phyloP scores from a whole-genome alignment of 2,329 filamentous ascomycete species.

The Fonsecaea monophora region DNA sequence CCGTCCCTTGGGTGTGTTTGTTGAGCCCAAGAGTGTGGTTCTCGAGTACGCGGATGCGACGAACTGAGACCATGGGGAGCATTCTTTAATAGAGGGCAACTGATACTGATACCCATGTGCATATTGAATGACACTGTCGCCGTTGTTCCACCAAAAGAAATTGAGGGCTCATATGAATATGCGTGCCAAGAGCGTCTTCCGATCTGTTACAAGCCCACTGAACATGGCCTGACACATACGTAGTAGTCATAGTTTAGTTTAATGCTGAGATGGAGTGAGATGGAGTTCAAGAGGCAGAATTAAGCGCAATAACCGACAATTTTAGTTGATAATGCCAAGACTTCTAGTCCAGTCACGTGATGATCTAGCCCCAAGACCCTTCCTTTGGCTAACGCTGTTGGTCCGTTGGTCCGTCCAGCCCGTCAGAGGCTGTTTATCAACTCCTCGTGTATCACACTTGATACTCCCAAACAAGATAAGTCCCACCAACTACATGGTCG shows the following conservation, averaged over 20 bases:
- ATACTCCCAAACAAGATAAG: not conserved
- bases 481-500: not conserved
- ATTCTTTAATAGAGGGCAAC: not conserved
- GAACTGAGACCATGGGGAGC: not conserved
- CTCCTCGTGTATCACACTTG: not conserved
- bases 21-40: slow-evolving; percentile 62
- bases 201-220: not conserved
- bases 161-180: not conserved
- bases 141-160: not conserved
- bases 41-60: slow-evolving; percentile 51
- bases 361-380: not conserved
- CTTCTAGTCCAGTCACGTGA: not conserved
- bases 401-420: not conserved
- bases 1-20: slow-evolving; percentile 59
- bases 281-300: not conserved
- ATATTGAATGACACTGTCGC: not conserved
- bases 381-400: not conserved
- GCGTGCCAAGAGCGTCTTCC: not conserved
- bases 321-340: not conserved
- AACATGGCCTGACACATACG: no score
- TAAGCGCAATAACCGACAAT: not conserved
- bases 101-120: not conserved
- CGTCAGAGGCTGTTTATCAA: not conserved
- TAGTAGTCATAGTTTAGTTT: not conserved
- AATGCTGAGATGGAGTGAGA: no score